A percentile compares a stretch with the other conserved stretches of the same genome.
Conservation (phyloP, 2,329 filamentous ascomycete genomes). For the Fonsecaea pedrosoi region DNA sequence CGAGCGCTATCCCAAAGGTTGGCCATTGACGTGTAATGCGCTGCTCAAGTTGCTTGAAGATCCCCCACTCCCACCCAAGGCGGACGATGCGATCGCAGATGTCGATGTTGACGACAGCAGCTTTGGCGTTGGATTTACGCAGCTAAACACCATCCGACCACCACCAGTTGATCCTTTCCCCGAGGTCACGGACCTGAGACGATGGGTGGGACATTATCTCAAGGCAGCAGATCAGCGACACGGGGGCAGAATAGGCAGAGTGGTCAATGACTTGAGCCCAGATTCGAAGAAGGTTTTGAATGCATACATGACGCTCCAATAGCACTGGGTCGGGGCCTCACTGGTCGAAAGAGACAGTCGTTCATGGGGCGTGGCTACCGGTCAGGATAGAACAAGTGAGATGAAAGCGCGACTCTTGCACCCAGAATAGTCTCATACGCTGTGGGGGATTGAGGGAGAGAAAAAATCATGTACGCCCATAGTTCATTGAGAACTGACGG, state of each 20-base stretch:
- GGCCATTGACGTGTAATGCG: slow-evolving; percentile 88
- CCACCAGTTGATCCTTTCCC: slow-evolving; percentile 80
- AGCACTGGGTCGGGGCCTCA: not conserved
- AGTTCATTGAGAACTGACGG: not conserved
- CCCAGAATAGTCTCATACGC: not conserved
- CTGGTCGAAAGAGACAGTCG: not conserved
- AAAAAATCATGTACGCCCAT: not conserved
- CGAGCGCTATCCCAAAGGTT: slow-evolving; percentile 82
- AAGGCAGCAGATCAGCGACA: slow-evolving; percentile 77
- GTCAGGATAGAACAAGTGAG: not conserved
- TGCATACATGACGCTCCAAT: slow-evolving; percentile 52
- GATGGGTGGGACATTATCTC: slow-evolving; percentile 83
- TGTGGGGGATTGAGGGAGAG: not conserved
- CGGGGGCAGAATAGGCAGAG: slow-evolving; percentile 71
- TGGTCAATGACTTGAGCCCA: slow-evolving; percentile 71
- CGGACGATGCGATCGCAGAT: slow-evolving; percentile 80
- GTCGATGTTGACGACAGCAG: slow-evolving; percentile 93
- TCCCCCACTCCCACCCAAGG: slow-evolving; percentile 74
- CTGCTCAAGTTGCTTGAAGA: slow-evolving; percentile 88
- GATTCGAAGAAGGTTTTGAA: slow-evolving; percentile 60
- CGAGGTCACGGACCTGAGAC: slow-evolving; percentile 78
- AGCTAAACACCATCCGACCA: slow-evolving; percentile 86
- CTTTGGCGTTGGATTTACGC: slow-evolving; percentile 93
- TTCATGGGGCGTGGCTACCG: not conserved
- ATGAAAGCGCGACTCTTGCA: not conserved